These are phyloP conservation scores for Pseudocercospora vitis DNA, from an alignment of 2,329 filamentous ascomycete species.

Conservation along the genomic window DNA sequence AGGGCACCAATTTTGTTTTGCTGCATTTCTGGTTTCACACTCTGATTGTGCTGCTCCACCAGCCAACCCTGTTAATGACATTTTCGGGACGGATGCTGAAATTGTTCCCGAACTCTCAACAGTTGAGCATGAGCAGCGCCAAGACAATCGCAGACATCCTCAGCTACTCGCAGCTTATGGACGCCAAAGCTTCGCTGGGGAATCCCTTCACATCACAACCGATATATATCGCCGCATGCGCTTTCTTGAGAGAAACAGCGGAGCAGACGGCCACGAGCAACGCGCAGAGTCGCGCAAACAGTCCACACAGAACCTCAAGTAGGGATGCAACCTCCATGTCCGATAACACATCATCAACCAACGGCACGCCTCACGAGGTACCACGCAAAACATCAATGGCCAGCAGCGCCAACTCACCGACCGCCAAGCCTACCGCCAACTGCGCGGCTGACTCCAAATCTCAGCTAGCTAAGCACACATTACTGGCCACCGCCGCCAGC, in stretches of 20 bases:
- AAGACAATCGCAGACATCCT: slow-evolving; percentile 90
- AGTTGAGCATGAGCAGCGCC: slow-evolving; percentile 80
- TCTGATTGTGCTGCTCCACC: slow-evolving; percentile 79
- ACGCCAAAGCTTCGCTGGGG: slow-evolving; percentile 80
- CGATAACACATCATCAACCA: slow-evolving; percentile 14
- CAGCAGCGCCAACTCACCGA: slow-evolving; percentile 17
- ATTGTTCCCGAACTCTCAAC: slow-evolving; percentile 75
- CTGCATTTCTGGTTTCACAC: slow-evolving; percentile 89
- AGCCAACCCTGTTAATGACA: slow-evolving; percentile 76
- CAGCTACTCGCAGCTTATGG: slow-evolving; percentile 80
- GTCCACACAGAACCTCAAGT: slow-evolving; percentile 43
- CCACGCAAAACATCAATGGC: slow-evolving; percentile 18
- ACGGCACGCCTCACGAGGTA: slow-evolving; percentile 17
- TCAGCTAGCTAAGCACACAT: slow-evolving; percentile 63
- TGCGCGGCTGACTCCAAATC: slow-evolving; percentile 32
- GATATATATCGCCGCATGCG: slow-evolving; percentile 87
- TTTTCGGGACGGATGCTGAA: slow-evolving; percentile 70
- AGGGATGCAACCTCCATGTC: slow-evolving; percentile 13
- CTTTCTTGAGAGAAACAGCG: slow-evolving; percentile 80
- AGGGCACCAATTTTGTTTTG: slow-evolving; percentile 83
- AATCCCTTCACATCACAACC: slow-evolving; percentile 87
- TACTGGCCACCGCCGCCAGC: slow-evolving; percentile 77
- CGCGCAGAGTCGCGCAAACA: slow-evolving; percentile 51
- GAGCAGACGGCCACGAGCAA: slow-evolving; percentile 65
- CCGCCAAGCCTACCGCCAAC: slow-evolving; percentile 14